Percentiles rank a stretch among this genome's conserved stretches.
phyloP scores from a whole-genome alignment of 148 eudicot genomes.

The Heliosperma pusillum region DNA sequence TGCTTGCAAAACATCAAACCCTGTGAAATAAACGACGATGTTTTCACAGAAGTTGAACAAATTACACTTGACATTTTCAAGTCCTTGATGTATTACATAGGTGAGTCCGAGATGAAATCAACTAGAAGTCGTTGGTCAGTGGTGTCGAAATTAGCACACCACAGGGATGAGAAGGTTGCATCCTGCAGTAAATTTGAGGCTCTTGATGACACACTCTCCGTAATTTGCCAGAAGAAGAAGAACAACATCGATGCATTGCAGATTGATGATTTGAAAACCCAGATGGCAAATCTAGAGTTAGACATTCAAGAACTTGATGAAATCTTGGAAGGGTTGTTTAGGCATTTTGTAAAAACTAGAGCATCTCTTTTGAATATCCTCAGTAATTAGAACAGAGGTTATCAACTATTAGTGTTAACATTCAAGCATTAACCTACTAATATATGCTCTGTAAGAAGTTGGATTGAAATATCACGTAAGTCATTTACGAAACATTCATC shows the following conservation, averaged over 20 bases:
- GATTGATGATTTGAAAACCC: not conserved
- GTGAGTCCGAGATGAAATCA: slow-evolving; percentile 1
- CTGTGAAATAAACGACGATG: not conserved
- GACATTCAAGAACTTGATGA: slow-evolving; percentile 9
- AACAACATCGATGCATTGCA: not conserved
- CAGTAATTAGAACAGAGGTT: slow-evolving; percentile 29
- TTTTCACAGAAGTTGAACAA: slow-evolving; percentile 1
- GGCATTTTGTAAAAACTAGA: slow-evolving; percentile 15
- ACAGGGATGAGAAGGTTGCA: not conserved
- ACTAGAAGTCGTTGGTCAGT: slow-evolving; percentile 3
- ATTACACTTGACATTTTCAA: slow-evolving; percentile 6
- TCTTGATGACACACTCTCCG: not conserved
- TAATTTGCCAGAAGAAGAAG: slow-evolving; percentile 9
- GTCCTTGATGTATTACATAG: slow-evolving; percentile 7
- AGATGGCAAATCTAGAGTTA: not conserved
- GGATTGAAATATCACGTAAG: too few relatives aligned
- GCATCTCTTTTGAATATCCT: slow-evolving; percentile 33
- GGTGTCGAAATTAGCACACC: not conserved
- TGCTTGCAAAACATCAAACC: slow-evolving; percentile 28
- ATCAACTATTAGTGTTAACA: too few relatives aligned
- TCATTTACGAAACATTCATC: too few relatives aligned
- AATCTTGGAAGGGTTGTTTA: slow-evolving; percentile 20
- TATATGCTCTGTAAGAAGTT: too few relatives aligned
- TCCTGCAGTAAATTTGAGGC: not conserved
- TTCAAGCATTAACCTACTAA: too few relatives aligned